Percentiles rank a stretch among this genome's conserved stretches.
phyloP scores from a whole-genome alignment of 139 green algal genomes.

The Volvox africanus region DNA sequence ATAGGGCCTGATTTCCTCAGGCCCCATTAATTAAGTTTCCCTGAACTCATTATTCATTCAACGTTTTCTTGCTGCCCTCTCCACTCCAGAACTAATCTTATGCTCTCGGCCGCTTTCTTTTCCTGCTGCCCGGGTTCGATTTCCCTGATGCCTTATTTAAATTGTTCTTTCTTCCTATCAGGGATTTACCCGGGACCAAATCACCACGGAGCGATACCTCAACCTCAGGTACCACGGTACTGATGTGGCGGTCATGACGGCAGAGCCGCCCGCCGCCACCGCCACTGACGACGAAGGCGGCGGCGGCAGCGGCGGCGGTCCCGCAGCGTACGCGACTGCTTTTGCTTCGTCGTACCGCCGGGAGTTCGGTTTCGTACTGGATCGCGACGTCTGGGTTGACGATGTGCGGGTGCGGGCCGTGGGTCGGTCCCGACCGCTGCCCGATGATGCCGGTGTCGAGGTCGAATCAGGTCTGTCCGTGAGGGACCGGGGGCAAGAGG shows the following conservation, averaged over 20 bases:
- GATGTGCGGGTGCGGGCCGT: slow-evolving; percentile 88
- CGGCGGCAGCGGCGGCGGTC: neutral
- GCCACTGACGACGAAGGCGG: neutral
- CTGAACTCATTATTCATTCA: too few relatives aligned
- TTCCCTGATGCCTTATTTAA: too few relatives aligned
- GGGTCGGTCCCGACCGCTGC: slow-evolving; percentile 60
- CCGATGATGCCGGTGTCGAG: slow-evolving; percentile 24
- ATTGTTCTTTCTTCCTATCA: slow-evolving; percentile 45
- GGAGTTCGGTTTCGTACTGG: slow-evolving; percentile 96
- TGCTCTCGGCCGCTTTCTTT: too few relatives aligned
- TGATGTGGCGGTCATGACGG: slow-evolving; percentile 94
- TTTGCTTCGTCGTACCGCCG: slow-evolving; percentile 73
- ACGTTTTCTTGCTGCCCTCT: too few relatives aligned
- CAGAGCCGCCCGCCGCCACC: neutral
- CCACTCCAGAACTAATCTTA: too few relatives aligned
- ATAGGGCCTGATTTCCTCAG: too few relatives aligned
- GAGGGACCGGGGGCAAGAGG: neutral
- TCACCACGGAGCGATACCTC: slow-evolving; percentile 83
- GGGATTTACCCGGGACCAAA: slow-evolving; percentile 73
- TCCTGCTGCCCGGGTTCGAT: too few relatives aligned
- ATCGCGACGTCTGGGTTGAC: slow-evolving; percentile 87
- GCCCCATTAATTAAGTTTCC: too few relatives aligned
- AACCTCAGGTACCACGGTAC: slow-evolving; percentile 94
- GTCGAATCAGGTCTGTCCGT: slow-evolving; percentile 7
- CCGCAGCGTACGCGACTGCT: slow-evolving; percentile 23